Percentiles rank a stretch among this genome's conserved stretches.
Evolutionary conservation across 495 filamentous ascomycete species (phyloP).

Genomic region (Cenococcum geophilum): DNA sequence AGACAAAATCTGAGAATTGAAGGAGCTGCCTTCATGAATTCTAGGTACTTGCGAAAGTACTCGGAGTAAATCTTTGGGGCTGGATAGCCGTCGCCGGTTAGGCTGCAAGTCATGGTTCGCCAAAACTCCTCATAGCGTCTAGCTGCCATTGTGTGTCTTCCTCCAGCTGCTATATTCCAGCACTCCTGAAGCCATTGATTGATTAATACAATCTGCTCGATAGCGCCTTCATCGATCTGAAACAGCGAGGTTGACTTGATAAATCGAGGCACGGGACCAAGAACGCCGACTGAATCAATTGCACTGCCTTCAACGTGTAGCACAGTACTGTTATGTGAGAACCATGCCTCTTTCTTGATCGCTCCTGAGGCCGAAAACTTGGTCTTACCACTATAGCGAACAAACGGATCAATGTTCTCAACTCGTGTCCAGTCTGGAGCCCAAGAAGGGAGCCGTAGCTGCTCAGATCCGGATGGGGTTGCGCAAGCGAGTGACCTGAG

Average conservation of each 20-base stretch:
- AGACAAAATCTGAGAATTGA: background rate
- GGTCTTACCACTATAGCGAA: background rate
- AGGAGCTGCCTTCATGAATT: background rate
- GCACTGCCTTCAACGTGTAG: conserved; percentile 1
- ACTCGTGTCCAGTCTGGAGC: conserved; percentile 1
- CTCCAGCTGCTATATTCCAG: background rate
- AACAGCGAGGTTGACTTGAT: conserved; percentile 1
- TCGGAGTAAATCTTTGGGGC: background rate
- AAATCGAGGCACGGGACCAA: background rate
- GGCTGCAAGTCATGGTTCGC: background rate
- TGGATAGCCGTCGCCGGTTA: background rate
- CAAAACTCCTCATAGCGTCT: conserved; percentile 2
- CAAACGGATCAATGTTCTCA: background rate
- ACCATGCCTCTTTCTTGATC: background rate
- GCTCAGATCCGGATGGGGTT: background rate
- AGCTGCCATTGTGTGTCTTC: background rate
- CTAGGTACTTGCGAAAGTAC: background rate
- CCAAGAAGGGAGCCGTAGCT: conserved; percentile 1
- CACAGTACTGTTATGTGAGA: background rate
- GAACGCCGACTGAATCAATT: background rate
- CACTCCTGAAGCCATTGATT: background rate
- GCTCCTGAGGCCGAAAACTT: background rate
- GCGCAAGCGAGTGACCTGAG: background rate
- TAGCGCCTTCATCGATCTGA: background rate
- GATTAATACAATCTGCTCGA: background rate